Base-by-base conservation (phyloP, 768 basidiomycete species). In the Kwoniella europaea region DNA sequence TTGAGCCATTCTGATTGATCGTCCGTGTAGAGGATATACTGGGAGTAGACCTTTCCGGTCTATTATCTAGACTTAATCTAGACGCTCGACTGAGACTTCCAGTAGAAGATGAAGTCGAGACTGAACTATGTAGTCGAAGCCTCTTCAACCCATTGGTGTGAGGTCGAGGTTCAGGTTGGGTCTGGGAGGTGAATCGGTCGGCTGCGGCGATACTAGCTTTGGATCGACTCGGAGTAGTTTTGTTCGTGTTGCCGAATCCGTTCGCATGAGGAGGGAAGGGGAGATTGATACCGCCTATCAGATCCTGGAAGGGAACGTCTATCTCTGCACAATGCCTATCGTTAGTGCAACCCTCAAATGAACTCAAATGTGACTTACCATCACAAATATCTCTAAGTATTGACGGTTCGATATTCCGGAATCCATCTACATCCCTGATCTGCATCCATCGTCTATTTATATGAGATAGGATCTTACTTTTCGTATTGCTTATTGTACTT, bases 331-430 rank as follows among this genome's bases (percentile, higher is more conserved):
- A 35, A 12, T 63, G 65, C 27, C 76, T 52, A 54, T 52, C 29
- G 12, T 13, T 2, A 50, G 18, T 15, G 5, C 10, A 2, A 18
- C 18, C 35, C 12, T 15, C 6, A 1, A 6, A 58, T 43, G 42
- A n/a, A 46, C 56, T 61, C 24, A 10, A 44, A 71, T 12, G 42
- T 16, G 29, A 86, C 91, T 76, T 72, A 92, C 93, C 88, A 77
- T 91, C 88, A 53, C 89, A 88, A 52, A 98, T 93, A 79, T 98
- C 96, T 80, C 93, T 91, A 65, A 95, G 81, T 0, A 91, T 89
- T 93, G 93, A 97, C 4, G 87, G 87, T 60, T 96, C 93, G n/a
- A 98, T 86, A 4, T 84, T 79, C 62, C 91, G 90, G 76, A 98
- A 96, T 0, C 92, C 92, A n/a, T 89, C 88, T 62, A 89, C 89